Conservation (phyloP, 108 stramenopile genomes). For the Epipyxis sp. region DNA sequence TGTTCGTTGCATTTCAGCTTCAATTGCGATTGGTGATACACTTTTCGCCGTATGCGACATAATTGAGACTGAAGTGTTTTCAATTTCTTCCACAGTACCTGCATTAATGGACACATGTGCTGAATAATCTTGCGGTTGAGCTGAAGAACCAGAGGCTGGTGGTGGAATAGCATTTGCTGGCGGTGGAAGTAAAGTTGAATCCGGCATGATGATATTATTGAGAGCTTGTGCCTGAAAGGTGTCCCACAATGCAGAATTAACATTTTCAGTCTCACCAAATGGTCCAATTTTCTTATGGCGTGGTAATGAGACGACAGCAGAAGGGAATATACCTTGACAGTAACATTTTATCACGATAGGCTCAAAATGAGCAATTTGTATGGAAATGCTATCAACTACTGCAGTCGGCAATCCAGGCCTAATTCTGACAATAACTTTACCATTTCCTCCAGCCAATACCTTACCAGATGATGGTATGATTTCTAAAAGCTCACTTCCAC, state of each 20-base stretch:
- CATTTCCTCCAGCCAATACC: slow-evolving; percentile 38
- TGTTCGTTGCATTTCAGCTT: background rate
- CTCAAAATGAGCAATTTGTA: slow-evolving; percentile 63
- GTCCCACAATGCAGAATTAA: background rate
- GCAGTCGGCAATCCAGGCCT: slow-evolving; percentile 49
- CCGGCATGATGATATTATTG: slow-evolving; percentile 8
- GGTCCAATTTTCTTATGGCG: slow-evolving; percentile 36
- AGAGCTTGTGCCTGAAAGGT: background rate
- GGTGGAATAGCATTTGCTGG: background rate
- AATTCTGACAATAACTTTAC: slow-evolving; percentile 42
- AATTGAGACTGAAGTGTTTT: background rate
- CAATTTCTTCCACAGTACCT: background rate
- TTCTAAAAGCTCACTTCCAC: slow-evolving; percentile 1
- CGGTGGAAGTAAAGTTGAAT: slow-evolving; percentile 8
- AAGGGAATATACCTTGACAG: slow-evolving; percentile 59
- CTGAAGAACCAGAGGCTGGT: background rate
- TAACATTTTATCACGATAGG: slow-evolving; percentile 53
- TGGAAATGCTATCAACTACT: slow-evolving; percentile 37
- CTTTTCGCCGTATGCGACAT: background rate
- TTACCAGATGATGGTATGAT: slow-evolving; percentile 10
- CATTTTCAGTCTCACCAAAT: slow-evolving; percentile 5
- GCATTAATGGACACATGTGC: background rate
- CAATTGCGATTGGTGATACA: background rate
- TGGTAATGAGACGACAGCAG: slow-evolving; percentile 53
- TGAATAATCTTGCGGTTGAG: background rate